Evolutionary conservation across 306 rosid genomes (phyloP).

Genomic region (Dalbergia cultrata): DNA sequence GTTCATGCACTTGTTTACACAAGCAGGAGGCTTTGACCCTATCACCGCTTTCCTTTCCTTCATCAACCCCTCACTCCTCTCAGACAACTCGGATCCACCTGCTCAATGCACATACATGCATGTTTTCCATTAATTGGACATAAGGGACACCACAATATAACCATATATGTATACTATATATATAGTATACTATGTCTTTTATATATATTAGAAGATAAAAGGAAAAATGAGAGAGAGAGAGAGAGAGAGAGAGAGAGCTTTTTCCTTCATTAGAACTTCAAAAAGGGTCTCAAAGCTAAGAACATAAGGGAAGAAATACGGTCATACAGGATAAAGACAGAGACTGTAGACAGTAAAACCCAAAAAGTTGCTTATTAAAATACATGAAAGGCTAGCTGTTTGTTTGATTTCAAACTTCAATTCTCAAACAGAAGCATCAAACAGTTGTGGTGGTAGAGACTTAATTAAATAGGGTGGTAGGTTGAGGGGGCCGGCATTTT

Average conservation of each 20-base stretch:
- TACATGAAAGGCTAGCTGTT: no score
- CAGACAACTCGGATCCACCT: conserved; percentile 42
- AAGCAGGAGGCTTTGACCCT: conserved; percentile 84
- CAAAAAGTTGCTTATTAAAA: neutral
- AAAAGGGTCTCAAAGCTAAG: neutral
- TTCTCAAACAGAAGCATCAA: neutral
- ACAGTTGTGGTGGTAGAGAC: neutral
- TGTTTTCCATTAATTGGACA: no score
- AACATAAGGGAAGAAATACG: neutral
- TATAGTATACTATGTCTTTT: no score
- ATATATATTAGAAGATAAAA: no score
- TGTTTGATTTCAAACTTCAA: conserved; percentile 5
- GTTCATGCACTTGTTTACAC: conserved; percentile 77
- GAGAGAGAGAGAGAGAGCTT: no score
- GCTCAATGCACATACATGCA: neutral
- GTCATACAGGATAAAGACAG: neutral
- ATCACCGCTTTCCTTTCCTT: conserved; percentile 58
- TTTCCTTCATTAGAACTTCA: neutral
- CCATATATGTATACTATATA: no score
- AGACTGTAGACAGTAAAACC: neutral
- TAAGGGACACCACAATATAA: no score
- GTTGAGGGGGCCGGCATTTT: neutral
- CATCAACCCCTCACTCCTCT: neutral
- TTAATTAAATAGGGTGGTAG: conserved; percentile 2
- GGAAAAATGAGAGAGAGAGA: no score